phyloP scores from a whole-genome alignment of 352 stramenopile genomes.

The Phytophthora foliorum region DNA sequence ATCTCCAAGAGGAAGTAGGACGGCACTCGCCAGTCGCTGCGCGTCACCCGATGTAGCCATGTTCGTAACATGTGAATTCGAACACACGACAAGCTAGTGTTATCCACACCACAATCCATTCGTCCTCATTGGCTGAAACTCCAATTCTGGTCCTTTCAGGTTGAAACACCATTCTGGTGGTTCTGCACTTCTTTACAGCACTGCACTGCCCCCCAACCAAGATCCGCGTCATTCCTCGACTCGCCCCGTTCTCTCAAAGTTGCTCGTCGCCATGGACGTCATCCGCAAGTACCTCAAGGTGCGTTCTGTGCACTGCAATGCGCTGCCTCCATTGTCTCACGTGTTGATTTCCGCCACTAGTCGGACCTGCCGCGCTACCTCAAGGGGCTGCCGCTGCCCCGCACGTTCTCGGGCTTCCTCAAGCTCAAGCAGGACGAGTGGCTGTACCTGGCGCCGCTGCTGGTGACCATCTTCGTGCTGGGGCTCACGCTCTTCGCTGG shows the following conservation, averaged over 20 bases:
- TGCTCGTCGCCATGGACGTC: conserved; percentile 65
- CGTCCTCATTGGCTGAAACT: not conserved
- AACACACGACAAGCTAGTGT: not conserved
- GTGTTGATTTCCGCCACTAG: conserved; percentile 21
- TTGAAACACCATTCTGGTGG: conserved; percentile 25
- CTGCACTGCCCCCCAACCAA: not conserved
- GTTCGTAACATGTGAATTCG: not conserved
- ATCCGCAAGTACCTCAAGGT: conserved; percentile 88
- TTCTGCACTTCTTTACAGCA: conserved; percentile 23
- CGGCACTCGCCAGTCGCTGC: not conserved
- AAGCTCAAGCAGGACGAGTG: conserved; percentile 90
- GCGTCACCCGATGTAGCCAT: conserved; percentile 8
- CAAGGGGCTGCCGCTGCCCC: conserved; percentile 82
- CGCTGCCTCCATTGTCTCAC: not conserved
- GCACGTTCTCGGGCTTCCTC: conserved; percentile 83
- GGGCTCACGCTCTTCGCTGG: conserved; percentile 77
- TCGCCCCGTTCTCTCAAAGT: conserved; percentile 1
- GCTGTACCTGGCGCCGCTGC: conserved; percentile 85
- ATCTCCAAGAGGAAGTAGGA: conserved; percentile 74
- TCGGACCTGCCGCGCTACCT: conserved; percentile 84
- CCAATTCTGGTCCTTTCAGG: not conserved
- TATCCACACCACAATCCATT: not conserved
- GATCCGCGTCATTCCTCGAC: conserved; percentile 31
- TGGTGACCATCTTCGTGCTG: conserved; percentile 80
- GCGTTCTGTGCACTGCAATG: not conserved